Conservation (phyloP, 176 grass and related monocot genomes). For the Juncus effusus region DNA sequence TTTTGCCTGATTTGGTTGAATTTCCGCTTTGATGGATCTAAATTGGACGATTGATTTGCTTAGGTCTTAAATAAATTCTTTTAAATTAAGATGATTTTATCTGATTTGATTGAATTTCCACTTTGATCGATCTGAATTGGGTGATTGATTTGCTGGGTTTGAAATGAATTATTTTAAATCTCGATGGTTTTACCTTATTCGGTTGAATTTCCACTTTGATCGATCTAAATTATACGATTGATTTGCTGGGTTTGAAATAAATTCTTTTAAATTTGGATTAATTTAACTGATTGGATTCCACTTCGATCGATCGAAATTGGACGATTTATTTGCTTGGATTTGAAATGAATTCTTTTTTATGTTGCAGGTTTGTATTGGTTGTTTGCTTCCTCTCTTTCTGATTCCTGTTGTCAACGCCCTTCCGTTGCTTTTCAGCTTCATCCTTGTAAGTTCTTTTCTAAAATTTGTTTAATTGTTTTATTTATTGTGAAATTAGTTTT, state of each 20-base stretch:
- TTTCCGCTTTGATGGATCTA: not conserved
- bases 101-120: no score
- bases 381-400: constrained; percentile 82
- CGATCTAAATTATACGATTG: not conserved
- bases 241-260: not conserved
- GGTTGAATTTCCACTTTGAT: not conserved
- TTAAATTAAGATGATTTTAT: not conserved
- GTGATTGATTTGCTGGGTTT: not conserved
- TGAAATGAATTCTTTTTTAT: not conserved
- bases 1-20: not conserved
- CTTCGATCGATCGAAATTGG: constrained; percentile 1
- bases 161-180: not conserved
- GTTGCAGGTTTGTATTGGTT: constrained; percentile 64
- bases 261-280: not conserved
- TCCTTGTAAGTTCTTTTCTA: constrained; percentile 48
- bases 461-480: not conserved
- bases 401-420: constrained; percentile 95
- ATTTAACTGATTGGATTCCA: no score
- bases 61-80: not conserved
- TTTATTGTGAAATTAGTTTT: not conserved
- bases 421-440: constrained; percentile 78
- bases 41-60: not conserved
- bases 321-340: not conserved
- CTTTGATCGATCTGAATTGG: constrained; percentile 6
- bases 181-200: constrained; percentile 36